Percentiles rank a stretch among this genome's conserved stretches.
Conservation (phyloP, 192 early-diverging fungal genomes). For the Funneliformis geosporum region DNA sequence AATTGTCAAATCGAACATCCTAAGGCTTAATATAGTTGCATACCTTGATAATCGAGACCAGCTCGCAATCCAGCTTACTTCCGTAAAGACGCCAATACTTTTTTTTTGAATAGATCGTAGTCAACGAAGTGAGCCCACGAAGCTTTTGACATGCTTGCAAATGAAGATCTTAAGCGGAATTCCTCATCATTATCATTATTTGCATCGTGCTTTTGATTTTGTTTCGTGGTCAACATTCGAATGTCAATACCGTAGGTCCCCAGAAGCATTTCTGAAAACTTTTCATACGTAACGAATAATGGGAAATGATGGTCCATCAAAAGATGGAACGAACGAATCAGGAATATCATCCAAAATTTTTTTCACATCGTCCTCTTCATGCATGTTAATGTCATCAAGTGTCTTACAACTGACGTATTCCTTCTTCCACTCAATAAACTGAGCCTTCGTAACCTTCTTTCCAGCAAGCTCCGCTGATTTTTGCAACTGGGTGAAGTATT, state of each 20-base stretch:
- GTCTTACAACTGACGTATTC: not conserved
- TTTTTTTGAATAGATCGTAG: not conserved
- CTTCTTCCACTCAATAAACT: not conserved
- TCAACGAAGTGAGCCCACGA: not conserved
- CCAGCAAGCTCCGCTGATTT: not conserved
- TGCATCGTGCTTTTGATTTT: not conserved
- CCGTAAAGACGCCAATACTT: not conserved
- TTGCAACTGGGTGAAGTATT: not conserved
- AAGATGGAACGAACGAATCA: not conserved
- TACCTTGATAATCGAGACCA: slow-evolving; percentile 20
- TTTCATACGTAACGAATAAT: slow-evolving; percentile 4
- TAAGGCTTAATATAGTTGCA: not conserved
- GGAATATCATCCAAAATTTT: not conserved
- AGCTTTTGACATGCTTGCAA: not conserved
- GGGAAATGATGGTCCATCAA: slow-evolving; percentile 15
- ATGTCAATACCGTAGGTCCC: slow-evolving; percentile 4
- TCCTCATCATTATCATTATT: not conserved
- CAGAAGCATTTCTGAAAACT: slow-evolving; percentile 19
- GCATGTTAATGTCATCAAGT: not conserved
- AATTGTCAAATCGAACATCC: not conserved
- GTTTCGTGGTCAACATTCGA: not conserved
- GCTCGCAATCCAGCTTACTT: not conserved
- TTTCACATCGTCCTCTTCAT: slow-evolving; percentile 5
- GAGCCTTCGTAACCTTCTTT: not conserved
- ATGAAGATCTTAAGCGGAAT: not conserved